A percentile compares a stretch with the other conserved stretches of the same genome.
These are phyloP conservation scores for Xanthoparmelia taractica DNA, from an alignment of 495 filamentous ascomycete genomes.

Conservation along the genomic window DNA sequence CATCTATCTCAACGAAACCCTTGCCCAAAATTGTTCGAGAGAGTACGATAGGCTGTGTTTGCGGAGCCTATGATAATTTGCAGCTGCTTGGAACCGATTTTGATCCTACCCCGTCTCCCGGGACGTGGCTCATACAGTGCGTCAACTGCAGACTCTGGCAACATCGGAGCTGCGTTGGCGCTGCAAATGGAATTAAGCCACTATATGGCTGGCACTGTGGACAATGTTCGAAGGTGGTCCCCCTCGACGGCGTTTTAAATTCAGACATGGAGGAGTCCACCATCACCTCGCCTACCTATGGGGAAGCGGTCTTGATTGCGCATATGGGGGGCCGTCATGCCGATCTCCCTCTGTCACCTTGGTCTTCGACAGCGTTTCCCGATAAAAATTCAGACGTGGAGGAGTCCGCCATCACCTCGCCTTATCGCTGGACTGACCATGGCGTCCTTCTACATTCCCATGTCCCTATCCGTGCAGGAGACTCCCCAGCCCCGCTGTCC, in stretches of 20 bases:
- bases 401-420: no score
- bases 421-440: no score
- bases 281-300: no score
- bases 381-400: no score
- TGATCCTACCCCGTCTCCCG: background rate
- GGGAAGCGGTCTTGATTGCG: no score
- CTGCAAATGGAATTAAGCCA: background rate
- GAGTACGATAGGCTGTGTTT: background rate
- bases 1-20: no score
- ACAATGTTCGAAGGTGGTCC: background rate
- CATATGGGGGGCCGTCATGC: no score
- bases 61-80: background rate
- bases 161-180: background rate
- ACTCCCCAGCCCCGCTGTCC: constrained; percentile 48
- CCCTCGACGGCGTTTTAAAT: background rate
- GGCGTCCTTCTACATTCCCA: no score
- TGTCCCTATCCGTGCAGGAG: no score
- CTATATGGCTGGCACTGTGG: background rate
- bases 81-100: background rate
- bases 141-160: background rate
- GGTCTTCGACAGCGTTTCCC: no score
- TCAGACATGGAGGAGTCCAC: no score
- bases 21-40: background rate
- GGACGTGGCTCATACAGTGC: background rate
- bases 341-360: no score